Base-by-base conservation (phyloP, 805 yeast species). In the Saccharomycopsis amapae region DNA sequence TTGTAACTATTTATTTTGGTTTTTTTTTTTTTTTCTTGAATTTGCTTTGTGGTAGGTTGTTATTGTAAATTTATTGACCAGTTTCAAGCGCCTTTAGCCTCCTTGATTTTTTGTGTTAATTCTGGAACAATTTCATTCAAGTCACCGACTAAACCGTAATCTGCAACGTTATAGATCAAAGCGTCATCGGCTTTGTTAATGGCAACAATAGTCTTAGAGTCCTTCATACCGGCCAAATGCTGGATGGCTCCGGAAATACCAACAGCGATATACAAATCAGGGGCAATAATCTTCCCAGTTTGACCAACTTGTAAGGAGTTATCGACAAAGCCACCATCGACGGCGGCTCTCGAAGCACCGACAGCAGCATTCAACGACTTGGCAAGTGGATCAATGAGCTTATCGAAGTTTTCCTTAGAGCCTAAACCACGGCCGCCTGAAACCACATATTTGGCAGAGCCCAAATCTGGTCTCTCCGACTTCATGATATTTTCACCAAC, bases 321-420 rank as follows among this genome's bases (percentile, higher is more conserved):
- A 61, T 93, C 97, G 60, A 95, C 88, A 62, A 77, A 88, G 0
- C 97, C 97, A 38, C 94, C 74, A 65, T 90, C 98, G 20, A 93
- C 98, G 28, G 97, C 98, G 17, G 97, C 97, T 64, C 98, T 80
- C 5, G 96, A 86, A 3, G 97, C 97, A 58, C 98, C 98, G 41
- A 90, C 82, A 45, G 95, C 97, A 2, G 97, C 98, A 46, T 79
- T 75, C 49, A 90, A 68, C 50, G 83, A 73, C 48, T 78, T 79
- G 5, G 97, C 97, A 54, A 90, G 70, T 42, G 98, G 97, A 55
- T 73, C 77, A 44, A 93, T 70, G 48, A 86, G 55, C 45, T 72
- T 61, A 46, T 85, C 94, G 63, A 90, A 90, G 47, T 83, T 81
- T 61, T 85, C 96, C 64, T 88, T 89, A 64, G 79, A 79, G 63